These are phyloP conservation scores for Pleurotus citrinopileatus DNA, from an alignment of 768 basidiomycete genomes.

Conservation along the genomic window DNA sequence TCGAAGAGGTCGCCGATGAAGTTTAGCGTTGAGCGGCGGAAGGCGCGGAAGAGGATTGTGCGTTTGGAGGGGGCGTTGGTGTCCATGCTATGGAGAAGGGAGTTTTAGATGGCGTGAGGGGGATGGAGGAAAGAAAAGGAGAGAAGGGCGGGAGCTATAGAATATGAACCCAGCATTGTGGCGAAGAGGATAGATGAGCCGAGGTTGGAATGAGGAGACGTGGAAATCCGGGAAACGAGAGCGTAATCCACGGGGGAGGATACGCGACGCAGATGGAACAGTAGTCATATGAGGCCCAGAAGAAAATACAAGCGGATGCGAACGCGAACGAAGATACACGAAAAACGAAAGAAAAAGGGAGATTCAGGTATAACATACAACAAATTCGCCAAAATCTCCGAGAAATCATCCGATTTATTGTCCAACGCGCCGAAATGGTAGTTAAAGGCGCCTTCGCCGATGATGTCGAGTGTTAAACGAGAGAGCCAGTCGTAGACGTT, in stretches of 20 bases:
- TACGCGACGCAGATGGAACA: background rate
- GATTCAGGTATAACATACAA: no score
- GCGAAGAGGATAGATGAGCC: no score
- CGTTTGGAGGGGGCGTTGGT: conserved; percentile 1
- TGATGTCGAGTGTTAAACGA: conserved; percentile 46
- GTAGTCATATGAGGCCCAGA: background rate
- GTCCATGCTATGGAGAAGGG: background rate
- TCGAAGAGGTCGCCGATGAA: background rate
- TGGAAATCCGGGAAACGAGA: background rate
- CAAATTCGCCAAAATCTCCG: conserved; percentile 49
- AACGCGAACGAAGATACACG: no score
- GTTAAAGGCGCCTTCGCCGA: conserved; percentile 54
- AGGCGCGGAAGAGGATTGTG: conserved; percentile 4
- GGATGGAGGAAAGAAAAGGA: no score
- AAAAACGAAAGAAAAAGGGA: background rate
- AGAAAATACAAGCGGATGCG: no score
- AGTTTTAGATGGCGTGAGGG: no score
- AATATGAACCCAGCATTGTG: no score
- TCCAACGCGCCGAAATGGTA: conserved; percentile 55
- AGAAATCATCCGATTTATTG: conserved; percentile 47
- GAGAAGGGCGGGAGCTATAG: no score
- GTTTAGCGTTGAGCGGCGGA: background rate
- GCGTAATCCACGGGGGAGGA: background rate
- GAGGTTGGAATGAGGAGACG: background rate
- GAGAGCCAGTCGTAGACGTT: conserved; percentile 52